Percentiles rank a stretch among this genome's conserved stretches.
phyloP scores from a whole-genome alignment of 2,329 filamentous ascomycete genomes.

The Falciphora oryzae region DNA sequence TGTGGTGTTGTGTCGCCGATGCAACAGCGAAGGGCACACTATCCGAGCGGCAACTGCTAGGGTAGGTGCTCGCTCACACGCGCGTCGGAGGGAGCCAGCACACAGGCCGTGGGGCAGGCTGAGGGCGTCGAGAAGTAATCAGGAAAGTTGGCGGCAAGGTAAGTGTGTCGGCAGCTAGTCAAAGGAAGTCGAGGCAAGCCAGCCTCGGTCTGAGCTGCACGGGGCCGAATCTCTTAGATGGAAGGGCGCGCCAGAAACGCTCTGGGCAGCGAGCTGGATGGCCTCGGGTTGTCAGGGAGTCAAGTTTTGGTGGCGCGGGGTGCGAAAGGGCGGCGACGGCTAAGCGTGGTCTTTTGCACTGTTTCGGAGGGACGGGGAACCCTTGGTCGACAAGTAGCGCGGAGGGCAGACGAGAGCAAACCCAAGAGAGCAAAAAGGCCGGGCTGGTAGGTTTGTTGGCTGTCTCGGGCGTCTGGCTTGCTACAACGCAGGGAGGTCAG shows the following conservation, averaged over 20 bases:
- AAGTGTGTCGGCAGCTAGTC: background rate
- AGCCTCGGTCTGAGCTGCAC: background rate
- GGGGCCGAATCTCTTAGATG: background rate
- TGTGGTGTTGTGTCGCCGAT: background rate
- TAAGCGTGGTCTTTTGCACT: background rate
- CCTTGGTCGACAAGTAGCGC: background rate
- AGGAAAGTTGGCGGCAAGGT: background rate
- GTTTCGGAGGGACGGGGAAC: background rate
- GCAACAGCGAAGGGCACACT: background rate
- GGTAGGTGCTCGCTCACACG: background rate
- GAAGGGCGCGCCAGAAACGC: background rate
- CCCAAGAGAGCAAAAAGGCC: background rate
- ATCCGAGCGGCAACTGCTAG: background rate
- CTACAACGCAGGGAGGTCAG: background rate
- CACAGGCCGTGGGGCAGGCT: background rate
- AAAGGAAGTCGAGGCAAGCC: background rate
- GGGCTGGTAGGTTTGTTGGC: background rate
- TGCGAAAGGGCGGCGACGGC: background rate
- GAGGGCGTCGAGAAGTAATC: too few species aligned
- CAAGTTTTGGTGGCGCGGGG: background rate
- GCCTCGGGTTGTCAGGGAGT: background rate
- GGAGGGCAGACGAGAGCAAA: background rate
- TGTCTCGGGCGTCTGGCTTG: background rate
- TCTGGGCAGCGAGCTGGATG: background rate
- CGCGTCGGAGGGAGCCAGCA: background rate